phyloP scores from a whole-genome alignment of 2,329 filamentous ascomycete species.

The Beauveria sp. region DNA sequence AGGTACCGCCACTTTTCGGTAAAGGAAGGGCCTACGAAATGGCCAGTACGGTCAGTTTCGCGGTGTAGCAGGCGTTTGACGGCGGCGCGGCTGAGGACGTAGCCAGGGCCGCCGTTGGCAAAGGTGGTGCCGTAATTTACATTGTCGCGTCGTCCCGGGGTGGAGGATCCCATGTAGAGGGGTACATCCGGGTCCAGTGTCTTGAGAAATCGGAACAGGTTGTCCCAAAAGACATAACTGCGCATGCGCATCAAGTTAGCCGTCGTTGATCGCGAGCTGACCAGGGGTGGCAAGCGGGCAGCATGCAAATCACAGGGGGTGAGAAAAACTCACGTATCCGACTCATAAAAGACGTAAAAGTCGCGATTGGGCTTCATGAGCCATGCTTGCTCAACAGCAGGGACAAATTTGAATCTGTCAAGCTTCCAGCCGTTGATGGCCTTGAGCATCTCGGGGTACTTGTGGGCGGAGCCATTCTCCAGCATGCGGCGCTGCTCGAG shows the following conservation, averaged over 20 bases:
- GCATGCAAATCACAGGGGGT: slow-evolving; percentile 20
- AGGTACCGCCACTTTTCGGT: slow-evolving; percentile 10
- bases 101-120: slow-evolving; percentile 15
- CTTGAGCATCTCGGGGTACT: slow-evolving; percentile 21
- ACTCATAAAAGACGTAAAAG: slow-evolving; percentile 51
- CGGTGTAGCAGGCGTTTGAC: slow-evolving; percentile 13
- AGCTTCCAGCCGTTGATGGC: slow-evolving; percentile 40
- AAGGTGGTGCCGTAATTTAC: slow-evolving; percentile 2
- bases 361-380: slow-evolving; percentile 36
- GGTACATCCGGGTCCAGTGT: slow-evolving; percentile 8
- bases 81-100: slow-evolving; percentile 14
- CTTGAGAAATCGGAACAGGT: slow-evolving; percentile 13
- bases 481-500: slow-evolving; percentile 30
- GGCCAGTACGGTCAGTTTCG: neutral
- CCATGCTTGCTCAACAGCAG: slow-evolving; percentile 45
- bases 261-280: neutral
- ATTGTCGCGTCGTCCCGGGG: neutral
- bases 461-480: slow-evolving; percentile 25
- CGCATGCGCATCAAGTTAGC: neutral
- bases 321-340: slow-evolving; percentile 40
- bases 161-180: slow-evolving; percentile 8
- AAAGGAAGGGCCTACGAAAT: neutral
- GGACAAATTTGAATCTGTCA: slow-evolving; percentile 51
- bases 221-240: slow-evolving; percentile 15
- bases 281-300: neutral